Evolutionary conservation across 2,329 filamentous ascomycete species (phyloP).

Genomic region (Didymella pinodella): DNA sequence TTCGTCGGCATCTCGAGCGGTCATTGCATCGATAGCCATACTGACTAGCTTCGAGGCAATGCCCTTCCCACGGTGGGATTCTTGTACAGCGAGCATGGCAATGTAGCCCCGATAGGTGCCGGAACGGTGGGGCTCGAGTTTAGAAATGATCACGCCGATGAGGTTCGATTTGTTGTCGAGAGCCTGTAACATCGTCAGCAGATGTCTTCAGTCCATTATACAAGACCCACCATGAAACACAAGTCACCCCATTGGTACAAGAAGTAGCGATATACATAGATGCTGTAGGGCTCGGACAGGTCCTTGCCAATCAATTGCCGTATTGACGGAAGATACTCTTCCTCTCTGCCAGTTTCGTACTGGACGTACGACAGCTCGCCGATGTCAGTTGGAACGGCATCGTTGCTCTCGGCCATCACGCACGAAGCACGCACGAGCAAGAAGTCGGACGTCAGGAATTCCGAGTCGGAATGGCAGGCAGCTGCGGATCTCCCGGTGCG

Average conservation of each 20-base stretch:
- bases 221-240: constrained; percentile 81
- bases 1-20: constrained; percentile 83
- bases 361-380: constrained; percentile 60
- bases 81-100: constrained; percentile 94
- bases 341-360: constrained; percentile 67
- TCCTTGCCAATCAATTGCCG: constrained; percentile 94
- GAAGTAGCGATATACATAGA: constrained; percentile 99
- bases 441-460: constrained; percentile 4
- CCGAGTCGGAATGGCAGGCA: constrained; percentile 14
- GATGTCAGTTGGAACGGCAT: neutral
- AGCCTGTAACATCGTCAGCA: constrained; percentile 32
- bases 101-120: constrained; percentile 94
- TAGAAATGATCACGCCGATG: constrained; percentile 91
- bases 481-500: neutral
- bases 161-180: constrained; percentile 61
- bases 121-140: constrained; percentile 87
- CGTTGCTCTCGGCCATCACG: constrained; percentile 16
- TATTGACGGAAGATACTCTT: constrained; percentile 80
- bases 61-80: constrained; percentile 80
- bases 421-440: constrained; percentile 1
- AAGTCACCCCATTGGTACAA: constrained; percentile 96
- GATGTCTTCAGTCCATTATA: neutral
- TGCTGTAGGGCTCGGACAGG: constrained; percentile 97
- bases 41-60: constrained; percentile 88
- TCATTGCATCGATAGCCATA: constrained; percentile 91